Conservation (phyloP, 2,329 filamentous ascomycete genomes). For the Paraphaeosphaeria sporulosa region DNA sequence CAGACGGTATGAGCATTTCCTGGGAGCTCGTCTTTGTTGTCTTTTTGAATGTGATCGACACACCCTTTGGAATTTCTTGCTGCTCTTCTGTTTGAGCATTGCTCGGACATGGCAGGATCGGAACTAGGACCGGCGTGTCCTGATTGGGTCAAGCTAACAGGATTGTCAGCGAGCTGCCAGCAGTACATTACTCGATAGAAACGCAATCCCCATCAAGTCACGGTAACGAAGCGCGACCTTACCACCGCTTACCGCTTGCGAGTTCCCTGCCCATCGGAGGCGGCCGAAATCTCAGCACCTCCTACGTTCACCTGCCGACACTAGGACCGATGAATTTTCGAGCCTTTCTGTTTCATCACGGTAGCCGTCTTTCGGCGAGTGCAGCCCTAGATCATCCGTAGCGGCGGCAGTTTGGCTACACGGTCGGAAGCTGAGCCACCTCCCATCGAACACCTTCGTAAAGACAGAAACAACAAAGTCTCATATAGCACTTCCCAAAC, state of each 20-base stretch:
- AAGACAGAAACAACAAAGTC: background rate
- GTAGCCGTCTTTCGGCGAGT: slow-evolving; percentile 7
- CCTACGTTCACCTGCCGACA: background rate
- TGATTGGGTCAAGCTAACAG: slow-evolving; percentile 30
- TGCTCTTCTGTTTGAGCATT: background rate
- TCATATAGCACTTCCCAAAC: background rate
- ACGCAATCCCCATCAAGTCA: slow-evolving; percentile 41
- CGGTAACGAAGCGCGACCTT: slow-evolving; percentile 28
- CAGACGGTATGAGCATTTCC: background rate
- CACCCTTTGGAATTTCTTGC: background rate
- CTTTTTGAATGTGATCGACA: background rate
- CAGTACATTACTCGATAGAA: slow-evolving; percentile 44
- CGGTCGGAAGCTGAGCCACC: slow-evolving; percentile 1
- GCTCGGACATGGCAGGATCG: slow-evolving; percentile 15
- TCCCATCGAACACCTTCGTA: background rate
- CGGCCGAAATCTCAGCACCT: slow-evolving; percentile 27
- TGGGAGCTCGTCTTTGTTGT: background rate
- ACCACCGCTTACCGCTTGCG: slow-evolving; percentile 21
- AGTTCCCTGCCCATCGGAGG: slow-evolving; percentile 28
- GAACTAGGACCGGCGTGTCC: slow-evolving; percentile 28
- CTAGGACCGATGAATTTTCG: background rate
- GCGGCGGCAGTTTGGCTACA: background rate
- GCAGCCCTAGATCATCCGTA: background rate
- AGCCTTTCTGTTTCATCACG: background rate
- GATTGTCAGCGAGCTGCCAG: slow-evolving; percentile 35